These are phyloP conservation scores for Aspergillus proliferans DNA, from an alignment of 2,329 filamentous ascomycete genomes.

Conservation along the genomic window DNA sequence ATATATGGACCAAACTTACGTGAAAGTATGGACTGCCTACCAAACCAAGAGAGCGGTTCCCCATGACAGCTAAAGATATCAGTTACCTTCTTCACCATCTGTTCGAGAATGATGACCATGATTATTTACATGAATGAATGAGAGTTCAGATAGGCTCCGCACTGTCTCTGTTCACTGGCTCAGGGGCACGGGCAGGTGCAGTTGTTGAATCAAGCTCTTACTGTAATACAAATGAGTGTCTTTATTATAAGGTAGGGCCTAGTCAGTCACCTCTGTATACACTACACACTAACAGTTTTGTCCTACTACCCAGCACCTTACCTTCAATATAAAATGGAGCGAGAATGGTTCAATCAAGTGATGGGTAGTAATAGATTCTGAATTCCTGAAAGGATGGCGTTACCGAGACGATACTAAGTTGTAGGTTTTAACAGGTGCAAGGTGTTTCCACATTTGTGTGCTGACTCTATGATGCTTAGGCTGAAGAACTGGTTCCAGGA, in stretches of 20 bases:
- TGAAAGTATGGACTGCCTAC: constrained; percentile 9
- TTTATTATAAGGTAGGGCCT: constrained; percentile 10
- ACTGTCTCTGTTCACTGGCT: constrained; percentile 7
- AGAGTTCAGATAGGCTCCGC: constrained; percentile 7
- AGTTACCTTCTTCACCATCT: constrained; percentile 9
- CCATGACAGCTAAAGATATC: constrained; percentile 9
- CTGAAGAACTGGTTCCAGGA: neutral
- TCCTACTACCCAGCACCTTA: neutral
- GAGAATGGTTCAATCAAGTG: constrained; percentile 6
- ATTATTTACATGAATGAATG: constrained; percentile 6
- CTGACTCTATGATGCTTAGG: neutral
- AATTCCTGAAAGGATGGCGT: constrained; percentile 2
- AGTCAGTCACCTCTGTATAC: neutral
- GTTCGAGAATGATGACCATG: constrained; percentile 6
- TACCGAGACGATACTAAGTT: neutral
- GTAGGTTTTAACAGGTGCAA: neutral
- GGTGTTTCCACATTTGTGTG: neutral
- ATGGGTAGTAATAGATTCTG: neutral
- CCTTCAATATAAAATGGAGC: constrained; percentile 3
- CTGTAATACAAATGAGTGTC: constrained; percentile 9
- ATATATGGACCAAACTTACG: constrained; percentile 9
- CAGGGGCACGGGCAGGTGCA: constrained; percentile 6
- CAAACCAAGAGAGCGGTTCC: constrained; percentile 6
- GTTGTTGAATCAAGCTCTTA: constrained; percentile 15
- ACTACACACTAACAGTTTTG: neutral